A percentile compares a stretch with the other conserved stretches of the same genome.
Evolutionary conservation across 495 filamentous ascomycete genomes (phyloP).

Genomic region (Penicilliopsis zonata): DNA sequence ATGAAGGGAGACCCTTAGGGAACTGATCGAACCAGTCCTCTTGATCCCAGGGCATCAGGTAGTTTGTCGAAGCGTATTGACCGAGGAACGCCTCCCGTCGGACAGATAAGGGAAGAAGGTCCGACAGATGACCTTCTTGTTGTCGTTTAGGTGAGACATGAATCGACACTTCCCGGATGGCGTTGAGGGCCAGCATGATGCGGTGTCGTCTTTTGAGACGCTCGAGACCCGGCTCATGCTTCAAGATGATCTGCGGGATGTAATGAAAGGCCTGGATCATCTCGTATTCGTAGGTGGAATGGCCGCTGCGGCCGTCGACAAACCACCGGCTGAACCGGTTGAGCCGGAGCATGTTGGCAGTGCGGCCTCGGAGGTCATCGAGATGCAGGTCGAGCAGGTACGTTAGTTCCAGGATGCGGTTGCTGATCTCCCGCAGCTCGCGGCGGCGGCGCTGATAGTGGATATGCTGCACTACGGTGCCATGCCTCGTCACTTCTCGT

Average conservation of each 20-base stretch:
- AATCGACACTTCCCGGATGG: no score
- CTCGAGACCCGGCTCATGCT: neutral
- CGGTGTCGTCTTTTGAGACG: neutral
- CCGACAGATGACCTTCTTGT: no score
- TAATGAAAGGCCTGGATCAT: neutral
- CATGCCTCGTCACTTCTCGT: neutral
- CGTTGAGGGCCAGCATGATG: neutral
- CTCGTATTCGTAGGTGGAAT: neutral
- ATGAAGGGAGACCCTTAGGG: no score
- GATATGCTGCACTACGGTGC: neutral
- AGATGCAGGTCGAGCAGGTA: conserved; percentile 5
- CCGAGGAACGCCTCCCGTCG: no score
- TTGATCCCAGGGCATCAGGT: no score
- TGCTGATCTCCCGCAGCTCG: conserved; percentile 1
- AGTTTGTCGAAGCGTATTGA: no score
- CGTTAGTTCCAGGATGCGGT: neutral
- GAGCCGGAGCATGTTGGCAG: conserved; percentile 2
- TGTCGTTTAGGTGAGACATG: no score
- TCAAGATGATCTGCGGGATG: neutral
- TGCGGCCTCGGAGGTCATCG: conserved; percentile 1
- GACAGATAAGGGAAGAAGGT: no score
- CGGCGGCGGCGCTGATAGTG: neutral
- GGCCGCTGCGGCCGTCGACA: neutral
- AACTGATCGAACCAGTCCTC: no score
- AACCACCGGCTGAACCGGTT: conserved; percentile 3